Evolutionary conservation across 306 rosid species (phyloP).

Genomic region (Abrus precatorius): DNA sequence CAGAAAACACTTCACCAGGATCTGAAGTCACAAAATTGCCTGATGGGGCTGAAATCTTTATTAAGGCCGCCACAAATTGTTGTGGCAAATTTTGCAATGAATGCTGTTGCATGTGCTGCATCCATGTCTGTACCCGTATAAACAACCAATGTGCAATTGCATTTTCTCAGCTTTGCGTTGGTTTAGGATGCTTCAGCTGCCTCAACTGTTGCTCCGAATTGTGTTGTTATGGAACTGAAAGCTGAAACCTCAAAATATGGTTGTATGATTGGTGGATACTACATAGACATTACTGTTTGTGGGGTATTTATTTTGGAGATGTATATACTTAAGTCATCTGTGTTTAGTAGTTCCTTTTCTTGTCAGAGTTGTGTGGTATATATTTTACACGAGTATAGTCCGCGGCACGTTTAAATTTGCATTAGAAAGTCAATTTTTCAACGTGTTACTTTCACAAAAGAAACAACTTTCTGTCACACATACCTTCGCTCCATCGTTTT

Average conservation of each 20-base stretch:
- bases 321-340: slow-evolving; percentile 23
- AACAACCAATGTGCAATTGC: slow-evolving; percentile 65
- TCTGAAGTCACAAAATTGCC: slow-evolving; percentile 56
- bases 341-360: slow-evolving; percentile 31
- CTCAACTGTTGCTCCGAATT: slow-evolving; percentile 62
- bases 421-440: slow-evolving; percentile 33
- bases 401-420: slow-evolving; percentile 12
- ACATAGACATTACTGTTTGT: slow-evolving; percentile 13
- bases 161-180: slow-evolving; percentile 71
- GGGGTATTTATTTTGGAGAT: slow-evolving; percentile 6
- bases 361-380: background rate
- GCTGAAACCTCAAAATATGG: slow-evolving; percentile 33
- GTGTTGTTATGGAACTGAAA: slow-evolving; percentile 55
- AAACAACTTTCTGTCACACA: slow-evolving; percentile 19
- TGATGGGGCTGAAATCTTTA: slow-evolving; percentile 74
- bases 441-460: background rate
- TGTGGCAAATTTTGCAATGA: slow-evolving; percentile 54
- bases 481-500: background rate
- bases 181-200: slow-evolving; percentile 74
- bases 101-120: slow-evolving; percentile 86
- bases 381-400: slow-evolving; percentile 21
- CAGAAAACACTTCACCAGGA: slow-evolving; percentile 73
- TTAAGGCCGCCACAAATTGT: slow-evolving; percentile 70
- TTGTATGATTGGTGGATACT: slow-evolving; percentile 16
- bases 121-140: slow-evolving; percentile 57